Conservation (phyloP, 495 filamentous ascomycete species). For the Aspergillus coremiiformis region DNA sequence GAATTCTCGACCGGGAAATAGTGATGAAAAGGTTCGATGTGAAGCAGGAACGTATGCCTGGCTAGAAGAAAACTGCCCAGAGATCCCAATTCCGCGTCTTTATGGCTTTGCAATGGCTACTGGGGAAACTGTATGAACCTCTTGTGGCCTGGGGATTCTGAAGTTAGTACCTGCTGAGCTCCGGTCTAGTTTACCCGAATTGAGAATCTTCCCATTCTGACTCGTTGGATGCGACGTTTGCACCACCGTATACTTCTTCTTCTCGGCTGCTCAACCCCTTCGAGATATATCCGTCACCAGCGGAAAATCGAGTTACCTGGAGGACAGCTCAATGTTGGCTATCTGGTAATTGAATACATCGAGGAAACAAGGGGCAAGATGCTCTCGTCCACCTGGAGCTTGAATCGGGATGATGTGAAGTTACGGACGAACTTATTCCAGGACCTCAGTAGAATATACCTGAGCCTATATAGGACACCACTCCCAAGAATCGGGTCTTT, state of each 20-base stretch:
- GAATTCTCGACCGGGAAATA: conserved; percentile 25
- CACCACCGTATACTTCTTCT: conserved; percentile 13
- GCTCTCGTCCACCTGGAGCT: conserved; percentile 4
- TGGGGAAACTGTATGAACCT: conserved; percentile 16
- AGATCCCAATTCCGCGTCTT: conserved; percentile 26
- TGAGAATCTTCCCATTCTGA: conserved; percentile 19
- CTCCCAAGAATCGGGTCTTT: conserved; percentile 20
- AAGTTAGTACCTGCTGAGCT: background rate
- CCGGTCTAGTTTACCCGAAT: conserved; percentile 22
- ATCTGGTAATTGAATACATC: conserved; percentile 12
- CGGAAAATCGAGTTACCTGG: background rate
- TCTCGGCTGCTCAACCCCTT: conserved; percentile 18
- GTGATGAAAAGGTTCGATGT: conserved; percentile 32
- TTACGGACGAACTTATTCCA: conserved; percentile 22
- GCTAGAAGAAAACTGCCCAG: conserved; percentile 27
- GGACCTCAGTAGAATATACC: conserved; percentile 18
- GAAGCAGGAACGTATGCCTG: conserved; percentile 30
- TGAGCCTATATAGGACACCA: conserved; percentile 16
- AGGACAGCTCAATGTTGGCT: background rate
- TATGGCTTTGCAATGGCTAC: conserved; percentile 30
- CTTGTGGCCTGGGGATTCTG: too few relatives aligned
- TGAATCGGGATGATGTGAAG: background rate
- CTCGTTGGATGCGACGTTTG: conserved; percentile 15
- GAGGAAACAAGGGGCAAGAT: conserved; percentile 10
- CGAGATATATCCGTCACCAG: conserved; percentile 20